phyloP scores from a whole-genome alignment of 176 grass and related monocot species.

The Cenchrus americanus region DNA sequence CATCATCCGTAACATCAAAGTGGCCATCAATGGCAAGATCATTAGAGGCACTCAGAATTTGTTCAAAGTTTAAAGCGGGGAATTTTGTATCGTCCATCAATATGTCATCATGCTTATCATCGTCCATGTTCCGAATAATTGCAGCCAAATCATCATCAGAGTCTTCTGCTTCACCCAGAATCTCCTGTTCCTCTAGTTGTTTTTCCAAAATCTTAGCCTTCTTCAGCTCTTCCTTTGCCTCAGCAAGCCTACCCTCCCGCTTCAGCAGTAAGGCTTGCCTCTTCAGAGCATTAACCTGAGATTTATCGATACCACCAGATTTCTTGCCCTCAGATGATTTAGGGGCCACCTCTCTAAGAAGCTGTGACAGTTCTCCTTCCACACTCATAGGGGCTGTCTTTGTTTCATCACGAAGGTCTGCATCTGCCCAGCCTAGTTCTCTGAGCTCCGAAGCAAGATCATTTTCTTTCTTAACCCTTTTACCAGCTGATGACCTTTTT shows the following conservation, averaged over 20 bases:
- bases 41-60: slow-evolving; percentile 50
- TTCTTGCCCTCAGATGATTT: slow-evolving; percentile 62
- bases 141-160: slow-evolving; percentile 88
- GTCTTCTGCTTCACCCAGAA: slow-evolving; percentile 84
- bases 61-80: slow-evolving; percentile 54
- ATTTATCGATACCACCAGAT: slow-evolving; percentile 66
- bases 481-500: slow-evolving; percentile 48
- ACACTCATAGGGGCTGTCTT: slow-evolving; percentile 60
- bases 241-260: slow-evolving; percentile 78
- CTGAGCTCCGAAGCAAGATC: slow-evolving; percentile 83
- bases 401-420: slow-evolving; percentile 76
- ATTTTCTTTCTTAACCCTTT: slow-evolving; percentile 69
- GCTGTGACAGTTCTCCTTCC: slow-evolving; percentile 83
- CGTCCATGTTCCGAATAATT: slow-evolving; percentile 74
- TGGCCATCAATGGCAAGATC: slow-evolving; percentile 63
- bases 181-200: slow-evolving; percentile 85
- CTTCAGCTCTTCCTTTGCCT: slow-evolving; percentile 98
- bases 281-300: slow-evolving; percentile 85
- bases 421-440: slow-evolving; percentile 94
- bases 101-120: slow-evolving; percentile 65
- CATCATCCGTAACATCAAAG: slow-evolving; percentile 86
- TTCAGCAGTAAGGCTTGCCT: slow-evolving; percentile 83
- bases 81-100: slow-evolving; percentile 49
- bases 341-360: slow-evolving; percentile 75
- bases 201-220: slow-evolving; percentile 97